Percentiles rank a stretch among this genome's conserved stretches.
These are phyloP conservation scores for Phytopythium aichiense DNA, from an alignment of 352 stramenopile species.

Conservation along the genomic window DNA sequence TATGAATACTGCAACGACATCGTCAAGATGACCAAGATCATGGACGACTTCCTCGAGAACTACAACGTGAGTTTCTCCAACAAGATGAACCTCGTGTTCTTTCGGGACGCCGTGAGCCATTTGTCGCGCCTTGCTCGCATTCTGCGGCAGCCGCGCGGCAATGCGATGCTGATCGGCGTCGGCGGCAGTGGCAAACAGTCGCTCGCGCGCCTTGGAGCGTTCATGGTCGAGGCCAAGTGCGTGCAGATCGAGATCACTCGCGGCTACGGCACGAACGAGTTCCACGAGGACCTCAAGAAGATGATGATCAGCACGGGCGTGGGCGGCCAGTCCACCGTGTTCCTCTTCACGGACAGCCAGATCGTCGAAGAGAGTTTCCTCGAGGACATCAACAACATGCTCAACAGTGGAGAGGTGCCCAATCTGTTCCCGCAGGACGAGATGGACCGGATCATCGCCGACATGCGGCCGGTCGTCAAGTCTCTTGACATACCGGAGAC, in stretches of 20 bases:
- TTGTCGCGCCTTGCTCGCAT: conserved; percentile 88
- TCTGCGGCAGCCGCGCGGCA: conserved; percentile 89
- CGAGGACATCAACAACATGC: conserved; percentile 96
- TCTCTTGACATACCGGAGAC: conserved; percentile 86
- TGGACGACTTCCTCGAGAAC: conserved; percentile 92
- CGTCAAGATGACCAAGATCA: conserved; percentile 72
- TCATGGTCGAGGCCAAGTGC: conserved; percentile 90
- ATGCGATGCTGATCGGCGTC: conserved; percentile 96
- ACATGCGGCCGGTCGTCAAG: conserved; percentile 91
- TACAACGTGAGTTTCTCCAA: conserved; percentile 94
- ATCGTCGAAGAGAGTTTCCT: conserved; percentile 94
- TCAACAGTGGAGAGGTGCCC: conserved; percentile 95
- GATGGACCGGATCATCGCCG: conserved; percentile 91
- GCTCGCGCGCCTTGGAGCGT: conserved; percentile 86
- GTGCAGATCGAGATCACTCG: conserved; percentile 92
- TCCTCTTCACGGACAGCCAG: conserved; percentile 95
- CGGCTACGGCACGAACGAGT: conserved; percentile 87
- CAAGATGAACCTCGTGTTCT: conserved; percentile 97
- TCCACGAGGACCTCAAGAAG: conserved; percentile 93
- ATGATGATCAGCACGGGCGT: conserved; percentile 93
- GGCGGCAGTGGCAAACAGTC: conserved; percentile 93
- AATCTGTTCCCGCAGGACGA: conserved; percentile 93
- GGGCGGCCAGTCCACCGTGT: conserved; percentile 69
- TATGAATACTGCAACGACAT: conserved; percentile 89
- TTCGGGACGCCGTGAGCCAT: conserved; percentile 91